Conservation (phyloP, 192 early-diverging fungal species). For the Spizellomyces punctatus region DNA sequence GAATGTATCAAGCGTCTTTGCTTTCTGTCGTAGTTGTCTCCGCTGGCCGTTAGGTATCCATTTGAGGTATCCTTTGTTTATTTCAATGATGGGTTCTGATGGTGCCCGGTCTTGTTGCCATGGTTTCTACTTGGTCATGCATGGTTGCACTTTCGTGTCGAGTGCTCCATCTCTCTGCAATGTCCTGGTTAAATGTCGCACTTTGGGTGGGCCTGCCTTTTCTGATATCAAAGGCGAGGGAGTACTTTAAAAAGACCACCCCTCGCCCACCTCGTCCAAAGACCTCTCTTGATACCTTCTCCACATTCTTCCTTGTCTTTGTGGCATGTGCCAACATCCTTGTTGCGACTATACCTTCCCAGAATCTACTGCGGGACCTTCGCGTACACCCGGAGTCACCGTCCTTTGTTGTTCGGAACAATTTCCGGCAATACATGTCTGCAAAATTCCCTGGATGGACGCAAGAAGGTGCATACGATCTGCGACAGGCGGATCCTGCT, state of each 20-base stretch:
- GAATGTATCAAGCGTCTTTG: no score
- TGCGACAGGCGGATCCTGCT: not conserved
- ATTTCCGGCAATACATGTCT: constrained; percentile 32
- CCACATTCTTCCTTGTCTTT: constrained; percentile 20
- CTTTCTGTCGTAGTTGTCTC: no score
- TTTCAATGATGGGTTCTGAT: no score
- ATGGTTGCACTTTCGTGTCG: no score
- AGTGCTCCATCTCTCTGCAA: not conserved
- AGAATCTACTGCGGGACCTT: constrained; percentile 18
- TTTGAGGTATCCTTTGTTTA: no score
- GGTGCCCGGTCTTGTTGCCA: no score
- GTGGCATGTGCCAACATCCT: not conserved
- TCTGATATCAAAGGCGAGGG: not conserved
- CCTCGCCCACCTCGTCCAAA: constrained; percentile 10
- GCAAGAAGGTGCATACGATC: constrained; percentile 2
- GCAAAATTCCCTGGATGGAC: constrained; percentile 22
- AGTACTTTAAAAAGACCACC: constrained; percentile 12
- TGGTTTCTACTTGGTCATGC: no score
- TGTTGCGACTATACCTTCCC: not conserved
- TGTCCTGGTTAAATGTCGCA: constrained; percentile 11
- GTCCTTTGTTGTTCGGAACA: constrained; percentile 21
- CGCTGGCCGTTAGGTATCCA: no score
- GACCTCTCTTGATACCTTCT: constrained; percentile 1
- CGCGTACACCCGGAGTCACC: constrained; percentile 4
- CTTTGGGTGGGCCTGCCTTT: constrained; percentile 27